phyloP scores from a whole-genome alignment of 1,284 basidiomycete species.

The Gomphus bonarii region DNA sequence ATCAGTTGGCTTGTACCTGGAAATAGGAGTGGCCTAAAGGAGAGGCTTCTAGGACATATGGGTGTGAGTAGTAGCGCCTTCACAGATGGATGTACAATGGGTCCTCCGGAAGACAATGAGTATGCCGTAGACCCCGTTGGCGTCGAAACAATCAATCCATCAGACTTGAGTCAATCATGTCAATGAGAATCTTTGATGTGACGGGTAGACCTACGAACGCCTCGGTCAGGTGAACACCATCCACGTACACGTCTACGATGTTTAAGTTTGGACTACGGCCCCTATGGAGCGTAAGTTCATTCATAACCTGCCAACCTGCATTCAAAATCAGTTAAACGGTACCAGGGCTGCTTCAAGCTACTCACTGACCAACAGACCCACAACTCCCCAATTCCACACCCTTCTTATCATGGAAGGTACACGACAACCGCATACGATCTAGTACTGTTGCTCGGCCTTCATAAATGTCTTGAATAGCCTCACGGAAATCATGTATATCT shows the following conservation, averaged over 20 bases:
- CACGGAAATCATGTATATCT: constrained; percentile 78
- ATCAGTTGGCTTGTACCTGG: constrained; percentile 41
- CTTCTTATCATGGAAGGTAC: constrained; percentile 59
- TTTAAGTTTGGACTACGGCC: constrained; percentile 89
- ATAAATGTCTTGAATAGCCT: constrained; percentile 71
- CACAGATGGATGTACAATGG: constrained; percentile 91
- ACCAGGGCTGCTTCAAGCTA: constrained; percentile 10
- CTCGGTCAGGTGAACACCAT: constrained; percentile 91
- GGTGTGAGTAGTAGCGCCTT: constrained; percentile 88
- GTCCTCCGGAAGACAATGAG: constrained; percentile 90
- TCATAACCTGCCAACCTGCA: constrained; percentile 92
- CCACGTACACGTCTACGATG: constrained; percentile 92
- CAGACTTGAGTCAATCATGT: constrained; percentile 47
- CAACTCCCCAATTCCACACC: constrained; percentile 38
- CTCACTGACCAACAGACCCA: constrained; percentile 10
- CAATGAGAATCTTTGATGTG: constrained; percentile 7
- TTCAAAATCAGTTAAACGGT: background rate
- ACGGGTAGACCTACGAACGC: constrained; percentile 62
- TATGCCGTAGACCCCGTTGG: constrained; percentile 97
- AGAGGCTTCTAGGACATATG: constrained; percentile 88
- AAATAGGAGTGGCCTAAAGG: constrained; percentile 87
- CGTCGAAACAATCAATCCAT: constrained; percentile 91
- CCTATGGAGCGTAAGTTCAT: constrained; percentile 89
- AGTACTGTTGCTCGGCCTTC: constrained; percentile 69
- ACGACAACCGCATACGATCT: constrained; percentile 80